Base-by-base conservation (phyloP, 192 early-diverging fungal species). In the Coemansia sp. region DNA sequence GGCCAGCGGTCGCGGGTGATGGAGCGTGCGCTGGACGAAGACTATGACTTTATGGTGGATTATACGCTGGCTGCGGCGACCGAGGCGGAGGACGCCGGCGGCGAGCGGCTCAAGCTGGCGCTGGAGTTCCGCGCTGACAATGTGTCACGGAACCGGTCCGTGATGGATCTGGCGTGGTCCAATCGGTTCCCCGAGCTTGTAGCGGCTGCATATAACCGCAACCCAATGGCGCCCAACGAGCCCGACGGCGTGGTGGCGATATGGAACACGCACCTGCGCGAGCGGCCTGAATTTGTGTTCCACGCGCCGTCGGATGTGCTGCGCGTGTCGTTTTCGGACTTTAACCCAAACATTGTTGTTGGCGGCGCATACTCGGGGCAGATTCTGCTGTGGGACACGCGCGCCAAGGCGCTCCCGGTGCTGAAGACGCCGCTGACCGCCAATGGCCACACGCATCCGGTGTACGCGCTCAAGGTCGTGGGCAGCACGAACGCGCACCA, bases 321-420 rank as follows among this genome's bases (percentile, higher is more conserved):
- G 46, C 84, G 88, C 9, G 93, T 94, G 9, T 80, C 75, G 19
- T 98, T 98, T 60, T 93, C 94, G 16, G 87, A 91, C 21, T 97
- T 97, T 64, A 93, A 98, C 66, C 94, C 93, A 27, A 92, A 91
- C 62, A 68, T 93, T 44, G 72, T 99, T 33, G 86, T 99, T 29
- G 98, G 95, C 58, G 94, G 96, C 18, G 94, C 96, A 5, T 98
- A 95, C 69, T 95, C 95, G 28, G 98, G 98, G 23, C 98, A 99
- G 80, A 92, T 99, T 61, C 82, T 95, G 14, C 77, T 98, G 18
- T 99, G 98, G 98, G 98, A 99, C 75, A 98, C 84, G 42, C 86
- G 98, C 23, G 83, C 92, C 16, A 97, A 96, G 67, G 81, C 90
- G 14, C 69, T 85, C 23, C 95, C 98, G 5, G 91, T 96, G 25